Base-by-base conservation (phyloP, 1,139 yeast genomes). In the Geotrichum cucujoidarum region DNA sequence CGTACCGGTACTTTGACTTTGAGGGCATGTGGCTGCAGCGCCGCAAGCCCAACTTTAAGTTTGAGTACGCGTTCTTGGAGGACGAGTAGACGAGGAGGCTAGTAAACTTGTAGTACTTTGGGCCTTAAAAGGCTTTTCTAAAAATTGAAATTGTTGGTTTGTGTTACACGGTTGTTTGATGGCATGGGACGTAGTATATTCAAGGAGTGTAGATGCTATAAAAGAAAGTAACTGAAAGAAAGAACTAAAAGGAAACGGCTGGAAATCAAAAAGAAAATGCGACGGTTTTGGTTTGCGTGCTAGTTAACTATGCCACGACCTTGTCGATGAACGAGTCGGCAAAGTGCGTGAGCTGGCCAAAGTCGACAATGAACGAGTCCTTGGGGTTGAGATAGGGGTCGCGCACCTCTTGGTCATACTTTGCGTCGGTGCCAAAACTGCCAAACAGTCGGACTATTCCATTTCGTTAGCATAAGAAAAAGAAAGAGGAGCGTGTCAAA, bases 321-420 rank as follows among this genome's bases (percentile, higher is more conserved):
- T 35, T 40, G 7, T 40, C 27, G 18, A 50, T 37, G 21, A 50
- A 50, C 2, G 33, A 40, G 14, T 47, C 42, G 3, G 53, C 78
- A 61, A 90, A 90, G 60, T 85, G 90, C 14, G 70, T 61, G 48
- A 89, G 73, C 62, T 90, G 97, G 51, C 75, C 61, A 62, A 81
- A 89, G 64, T 86, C 88, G 53, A 71, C 74, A 63, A 86, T 94
- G 62, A 90, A 90, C 2, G 96, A 95, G 55, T 78, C 75, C 27
- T 69, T 69, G 0, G 95, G 95, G 2, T 97, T 97, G 59, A 89
- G 90, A 67, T 90, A 90, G 1, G 97, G 97, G 64, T 90, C 97
- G 47, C 79, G 85, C 5, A 90, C 92, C 32, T 85, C 76, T 42
- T 66, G 71, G 22, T 73, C 73, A 55, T 74, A 78, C 36, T 68